These are phyloP conservation scores for Moesziomyces sp. DNA, from an alignment of 1,284 basidiomycete genomes.

Conservation along the genomic window DNA sequence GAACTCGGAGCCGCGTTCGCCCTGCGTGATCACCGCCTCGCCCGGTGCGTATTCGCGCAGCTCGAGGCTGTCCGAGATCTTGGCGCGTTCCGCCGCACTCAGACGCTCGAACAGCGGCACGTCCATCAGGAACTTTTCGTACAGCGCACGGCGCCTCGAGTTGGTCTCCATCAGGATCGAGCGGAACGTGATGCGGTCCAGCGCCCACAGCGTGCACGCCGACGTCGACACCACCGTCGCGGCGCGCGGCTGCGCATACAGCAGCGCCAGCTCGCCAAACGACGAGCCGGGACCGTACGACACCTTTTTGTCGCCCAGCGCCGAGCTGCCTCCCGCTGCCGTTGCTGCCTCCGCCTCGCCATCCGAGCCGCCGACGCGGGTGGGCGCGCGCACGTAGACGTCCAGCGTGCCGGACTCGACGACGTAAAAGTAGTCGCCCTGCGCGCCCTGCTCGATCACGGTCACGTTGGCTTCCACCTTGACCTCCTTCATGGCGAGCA, in stretches of 20 bases:
- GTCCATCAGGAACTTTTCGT: slow-evolving; percentile 92
- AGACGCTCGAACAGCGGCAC: slow-evolving; percentile 88
- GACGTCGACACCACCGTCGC: slow-evolving; percentile 90
- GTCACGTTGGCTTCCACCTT: slow-evolving; percentile 78
- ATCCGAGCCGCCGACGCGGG: slow-evolving; percentile 36
- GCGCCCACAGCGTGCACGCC: slow-evolving; percentile 85
- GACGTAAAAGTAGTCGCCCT: slow-evolving; percentile 97
- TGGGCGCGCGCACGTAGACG: slow-evolving; percentile 76
- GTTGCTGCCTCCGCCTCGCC: slow-evolving; percentile 47
- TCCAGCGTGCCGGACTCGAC: slow-evolving; percentile 89
- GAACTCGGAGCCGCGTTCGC: slow-evolving; percentile 95
- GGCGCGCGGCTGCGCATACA: slow-evolving; percentile 96
- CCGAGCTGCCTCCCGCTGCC: slow-evolving; percentile 7
- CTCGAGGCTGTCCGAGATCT: slow-evolving; percentile 94
- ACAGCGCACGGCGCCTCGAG: slow-evolving; percentile 84
- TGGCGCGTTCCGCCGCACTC: slow-evolving; percentile 87
- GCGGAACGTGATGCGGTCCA: slow-evolving; percentile 97
- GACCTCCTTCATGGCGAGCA: slow-evolving; percentile 95
- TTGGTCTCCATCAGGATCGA: slow-evolving; percentile 79
- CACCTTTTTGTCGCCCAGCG: slow-evolving; percentile 68
- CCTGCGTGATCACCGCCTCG: slow-evolving; percentile 86
- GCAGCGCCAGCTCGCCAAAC: slow-evolving; percentile 95
- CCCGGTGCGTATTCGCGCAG: slow-evolving; percentile 84
- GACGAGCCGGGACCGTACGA: slow-evolving; percentile 86
- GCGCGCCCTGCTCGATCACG: slow-evolving; percentile 95